Evolutionary conservation across 768 basidiomycete species (phyloP), one percentile per base, ranked within the genome.

Genomic region (Rhizopogon sp.): DNA sequence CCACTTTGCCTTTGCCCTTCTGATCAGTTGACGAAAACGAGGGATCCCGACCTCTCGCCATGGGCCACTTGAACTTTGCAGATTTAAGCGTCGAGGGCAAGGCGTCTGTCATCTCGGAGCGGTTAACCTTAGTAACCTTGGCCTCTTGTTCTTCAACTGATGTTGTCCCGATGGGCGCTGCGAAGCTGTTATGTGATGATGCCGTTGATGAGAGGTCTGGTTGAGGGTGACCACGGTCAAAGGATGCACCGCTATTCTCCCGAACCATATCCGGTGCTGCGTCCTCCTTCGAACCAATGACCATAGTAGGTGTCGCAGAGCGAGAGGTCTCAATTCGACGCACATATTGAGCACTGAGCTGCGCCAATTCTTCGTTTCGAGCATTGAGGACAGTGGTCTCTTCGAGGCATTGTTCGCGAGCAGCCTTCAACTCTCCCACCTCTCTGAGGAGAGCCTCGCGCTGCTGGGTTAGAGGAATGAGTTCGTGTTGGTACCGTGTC

Each of bases 301-400:
- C 44, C 25, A 45, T 17, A 8, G 35, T 49, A 22, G 61, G 61
- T 17, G 55, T 56, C 8, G 63, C 62, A 22, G 64, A 14, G 35
- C 60, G 61, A 17, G 62, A 31, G 28, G 57, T 50, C 49, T 97
- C 95, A 64, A 90, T 80, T 56, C 90, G 87, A 37, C 90, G 84
- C 9, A 83, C 73, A 58, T 95, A 90, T 33, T 92, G 88, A 5
- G 87, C 80, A 60, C 89, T 90, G 43, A 98, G 81, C 67, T 93
- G 89, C 1, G 90, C 88, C 6, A 99, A 79, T 67, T 95, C 91
- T 63, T 95, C 93, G 72, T 98, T 98, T 46, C 93, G 84, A 6
- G 85, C 86, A 66, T 92, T 93, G 49, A 99, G 79, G 20, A 87
- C 86, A 0, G 93, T 88, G 0, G 93, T 90, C 73, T 99, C 97